Evolutionary conservation across 2,329 filamentous ascomycete genomes (phyloP), one percentile per base, ranked within the genome.

Genomic region (Alternaria ethzedia): DNA sequence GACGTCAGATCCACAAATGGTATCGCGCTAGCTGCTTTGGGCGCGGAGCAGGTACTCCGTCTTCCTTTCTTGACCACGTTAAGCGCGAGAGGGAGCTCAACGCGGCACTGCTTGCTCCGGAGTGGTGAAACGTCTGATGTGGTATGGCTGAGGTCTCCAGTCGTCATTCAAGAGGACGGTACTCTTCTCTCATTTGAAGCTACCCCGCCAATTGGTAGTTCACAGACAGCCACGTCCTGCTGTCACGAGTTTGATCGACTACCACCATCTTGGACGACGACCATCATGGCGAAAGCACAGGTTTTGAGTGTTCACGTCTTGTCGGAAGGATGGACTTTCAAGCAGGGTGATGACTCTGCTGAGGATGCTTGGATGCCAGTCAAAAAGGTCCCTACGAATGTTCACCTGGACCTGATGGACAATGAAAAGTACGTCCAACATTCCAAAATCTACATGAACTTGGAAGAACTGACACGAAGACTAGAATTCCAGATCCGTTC

Each of bases 401-500:
- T 84, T 23, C 83, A 85, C 65, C 70, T 84, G 51, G 83, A 85
- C 63, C 72, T 84, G 58, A 80, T 85, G 36, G 80, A 81, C 59
- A 76, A 84, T 71, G 77, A 79, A 57, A 82, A 80, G 83, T 84
- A 76, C 63, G 79, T 78, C 23, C 8, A 44, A 57, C 8, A 12
- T 17, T 4, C 8, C 17, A 21, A 9, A 11, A 6, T 7, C 17
- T 10, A 13, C 5, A 13, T 41, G n/a, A 25, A 2, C 32, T 17
- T 32, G 25, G 17, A 21, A n/a, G 21, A n/a, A 57, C 64, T 61
- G 41, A 63, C 44, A 51, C 21, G 44, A 6, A 11, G 17, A 3
- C 10, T 68, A 85, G 83, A 61, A 85, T 85, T 43, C 81, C 81
- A 12, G 83, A 85, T 69, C 83, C 84, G 0, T 85, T 84, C 68